Conservation (phyloP, 2,329 filamentous ascomycete genomes). For the Colletotrichum simmondsii region DNA sequence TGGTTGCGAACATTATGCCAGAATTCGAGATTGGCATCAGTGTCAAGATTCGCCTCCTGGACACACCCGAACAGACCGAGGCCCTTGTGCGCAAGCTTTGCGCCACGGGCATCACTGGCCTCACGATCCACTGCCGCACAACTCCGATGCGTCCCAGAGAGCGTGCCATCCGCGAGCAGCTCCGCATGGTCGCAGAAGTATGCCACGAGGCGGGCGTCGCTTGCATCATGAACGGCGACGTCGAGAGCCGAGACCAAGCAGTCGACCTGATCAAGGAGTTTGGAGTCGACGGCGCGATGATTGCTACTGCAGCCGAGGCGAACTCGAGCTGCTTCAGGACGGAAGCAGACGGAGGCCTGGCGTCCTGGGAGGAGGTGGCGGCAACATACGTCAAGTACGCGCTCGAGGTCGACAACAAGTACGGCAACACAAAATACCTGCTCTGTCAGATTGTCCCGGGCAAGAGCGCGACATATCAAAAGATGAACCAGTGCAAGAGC, state of each 20-base stretch:
- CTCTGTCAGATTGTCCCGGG: slow-evolving; percentile 88
- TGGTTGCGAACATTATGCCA: slow-evolving; percentile 81
- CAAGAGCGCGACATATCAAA: slow-evolving; percentile 72
- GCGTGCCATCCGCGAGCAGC: slow-evolving; percentile 84
- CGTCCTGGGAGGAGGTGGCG: slow-evolving; percentile 82
- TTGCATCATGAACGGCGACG: slow-evolving; percentile 96
- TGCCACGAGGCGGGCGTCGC: slow-evolving; percentile 89
- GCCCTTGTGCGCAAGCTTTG: slow-evolving; percentile 81
- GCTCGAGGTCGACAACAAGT: slow-evolving; percentile 85
- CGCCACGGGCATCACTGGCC: slow-evolving; percentile 87
- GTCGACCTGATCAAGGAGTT: slow-evolving; percentile 78
- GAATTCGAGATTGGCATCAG: slow-evolving; percentile 91
- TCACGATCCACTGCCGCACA: slow-evolving; percentile 96
- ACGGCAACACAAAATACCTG: slow-evolving; percentile 92
- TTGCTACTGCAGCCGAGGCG: slow-evolving; percentile 89
- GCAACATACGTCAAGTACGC: slow-evolving; percentile 78
- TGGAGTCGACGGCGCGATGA: slow-evolving; percentile 96
- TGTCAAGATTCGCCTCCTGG: slow-evolving; percentile 93
- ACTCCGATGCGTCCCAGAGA: slow-evolving; percentile 95
- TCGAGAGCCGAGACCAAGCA: slow-evolving; percentile 79
- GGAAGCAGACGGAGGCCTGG: slow-evolving; percentile 74
- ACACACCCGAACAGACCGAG: slow-evolving; percentile 80
- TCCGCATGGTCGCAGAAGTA: slow-evolving; percentile 83
- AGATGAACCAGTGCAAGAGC: slow-evolving; percentile 73
- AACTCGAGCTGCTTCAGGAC: slow-evolving; percentile 89